A percentile compares a stretch with the other conserved stretches of the same genome.
These are phyloP conservation scores for Filobasidium wieringae DNA, from an alignment of 768 basidiomycete genomes.

Conservation along the genomic window DNA sequence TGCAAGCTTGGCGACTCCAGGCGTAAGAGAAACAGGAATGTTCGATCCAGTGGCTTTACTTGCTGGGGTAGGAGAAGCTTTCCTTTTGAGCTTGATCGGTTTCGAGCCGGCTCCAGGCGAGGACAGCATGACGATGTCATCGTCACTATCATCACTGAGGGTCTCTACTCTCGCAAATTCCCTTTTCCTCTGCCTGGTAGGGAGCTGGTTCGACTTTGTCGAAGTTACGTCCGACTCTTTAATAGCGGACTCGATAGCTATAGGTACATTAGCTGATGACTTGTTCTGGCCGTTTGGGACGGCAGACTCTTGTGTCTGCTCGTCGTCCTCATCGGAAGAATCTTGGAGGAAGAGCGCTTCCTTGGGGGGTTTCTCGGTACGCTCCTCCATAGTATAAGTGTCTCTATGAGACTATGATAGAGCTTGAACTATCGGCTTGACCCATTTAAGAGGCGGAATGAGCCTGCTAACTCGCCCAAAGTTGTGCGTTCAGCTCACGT, in stretches of 20 bases:
- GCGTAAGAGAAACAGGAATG: background rate
- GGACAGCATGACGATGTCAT: slow-evolving; percentile 13
- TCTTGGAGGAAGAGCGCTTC: slow-evolving; percentile 11
- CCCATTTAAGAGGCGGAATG: too few species aligned
- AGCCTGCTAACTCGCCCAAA: too few species aligned
- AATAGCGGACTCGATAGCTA: too few species aligned
- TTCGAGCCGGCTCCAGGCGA: background rate
- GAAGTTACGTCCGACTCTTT: background rate
- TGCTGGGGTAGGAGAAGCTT: background rate
- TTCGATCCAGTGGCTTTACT: too few species aligned
- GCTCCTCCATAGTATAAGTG: background rate
- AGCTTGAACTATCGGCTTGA: background rate
- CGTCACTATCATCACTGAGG: slow-evolving; percentile 3
- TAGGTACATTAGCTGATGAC: too few species aligned
- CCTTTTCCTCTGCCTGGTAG: background rate
- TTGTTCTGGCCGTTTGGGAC: background rate
- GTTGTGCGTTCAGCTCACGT: too few species aligned
- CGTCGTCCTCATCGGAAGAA: slow-evolving; percentile 10
- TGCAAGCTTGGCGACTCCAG: background rate
- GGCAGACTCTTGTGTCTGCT: background rate
- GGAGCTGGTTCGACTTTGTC: background rate
- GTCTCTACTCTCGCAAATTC: background rate
- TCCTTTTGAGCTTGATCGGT: background rate
- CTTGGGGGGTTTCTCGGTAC: background rate
- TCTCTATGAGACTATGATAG: background rate